Percentiles rank a stretch among this genome's conserved stretches.
Conservation (phyloP, 257 asterid species). For the Mentha longifolia region DNA sequence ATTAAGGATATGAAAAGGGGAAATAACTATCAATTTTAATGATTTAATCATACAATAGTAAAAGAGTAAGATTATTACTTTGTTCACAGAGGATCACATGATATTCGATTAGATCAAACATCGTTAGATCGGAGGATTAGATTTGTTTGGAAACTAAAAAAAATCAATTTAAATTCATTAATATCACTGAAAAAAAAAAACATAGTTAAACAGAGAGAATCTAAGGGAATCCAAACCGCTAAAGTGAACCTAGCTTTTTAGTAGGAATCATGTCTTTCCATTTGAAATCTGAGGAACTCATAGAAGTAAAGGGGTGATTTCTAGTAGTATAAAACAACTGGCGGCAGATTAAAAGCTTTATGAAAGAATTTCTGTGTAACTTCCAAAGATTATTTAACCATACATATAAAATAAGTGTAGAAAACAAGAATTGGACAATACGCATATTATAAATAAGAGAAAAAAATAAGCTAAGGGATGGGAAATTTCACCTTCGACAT, state of each 20-base stretch:
- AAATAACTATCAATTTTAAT: no score
- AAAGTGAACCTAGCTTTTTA: background rate
- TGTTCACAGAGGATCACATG: no score
- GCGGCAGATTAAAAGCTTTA: background rate
- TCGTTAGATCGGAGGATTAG: no score
- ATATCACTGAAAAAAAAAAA: background rate
- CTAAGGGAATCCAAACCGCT: background rate
- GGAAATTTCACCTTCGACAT: constrained; percentile 44
- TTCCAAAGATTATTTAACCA: constrained; percentile 21
- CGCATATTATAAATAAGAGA: background rate
- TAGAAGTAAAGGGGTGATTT: background rate
- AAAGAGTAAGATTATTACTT: no score
- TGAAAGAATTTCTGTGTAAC: constrained; percentile 29
- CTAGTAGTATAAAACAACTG: no score
- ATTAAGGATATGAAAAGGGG: no score
- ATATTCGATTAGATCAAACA: no score
- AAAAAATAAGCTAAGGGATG: constrained; percentile 4
- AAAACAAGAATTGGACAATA: background rate
- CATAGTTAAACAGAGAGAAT: background rate
- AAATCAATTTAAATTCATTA: background rate
- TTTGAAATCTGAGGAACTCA: no score
- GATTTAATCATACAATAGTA: no score
- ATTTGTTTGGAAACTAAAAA: background rate
- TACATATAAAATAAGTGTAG: background rate
- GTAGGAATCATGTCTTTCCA: background rate